Base-by-base conservation (phyloP, 176 grass and related monocot genomes). In the Pontederia crassipes region DNA sequence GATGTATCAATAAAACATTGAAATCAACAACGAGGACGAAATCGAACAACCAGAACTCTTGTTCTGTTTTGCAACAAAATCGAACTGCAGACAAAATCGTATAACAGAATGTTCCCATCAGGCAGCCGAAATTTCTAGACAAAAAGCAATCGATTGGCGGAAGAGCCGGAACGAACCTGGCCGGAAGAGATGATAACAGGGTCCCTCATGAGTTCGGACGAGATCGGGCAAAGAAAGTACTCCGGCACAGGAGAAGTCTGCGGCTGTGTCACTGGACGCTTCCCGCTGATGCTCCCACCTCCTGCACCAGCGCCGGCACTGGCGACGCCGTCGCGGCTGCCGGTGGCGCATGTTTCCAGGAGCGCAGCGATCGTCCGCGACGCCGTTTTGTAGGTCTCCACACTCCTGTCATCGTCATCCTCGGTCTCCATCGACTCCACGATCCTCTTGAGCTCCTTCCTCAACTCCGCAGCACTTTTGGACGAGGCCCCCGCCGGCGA, bases 161-260 rank as follows among this genome's bases (percentile, higher is more conserved):
- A 40, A 40, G 32, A 7, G 2, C 32, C 32, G 32, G 32, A 24
- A 40, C 76, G 72, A 66, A 89, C 90, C 90, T 95, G 74, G 20
- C 90, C 90, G 13, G 90, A 86, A 28, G 80, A 80, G 49, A 86
- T 57, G 62, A 95, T 62, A 56, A 95, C 90, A 50, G 86, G 90
- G 66, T 95, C 86, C 64, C 51, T 74, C 90, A 95, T 95, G 55
- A 89, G 68, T 50, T 68, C 78, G 45, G 73, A 69, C 2, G 90
- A 95, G 45, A 95, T 83, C 59, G 90, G 82, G 70, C 90, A 95
- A 6, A 89, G 45, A 67, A 89, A 89, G 49, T 77, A 60, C 71
- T 80, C 45, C 2, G 90, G 90, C 17, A 82, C 60, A 12, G 57
- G 63, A 62, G 40, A 7, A 12, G 46, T 35, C 24, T 48, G 15